phyloP scores from a whole-genome alignment of 345 rosid species.

The Eucalyptus polyanthemos region DNA sequence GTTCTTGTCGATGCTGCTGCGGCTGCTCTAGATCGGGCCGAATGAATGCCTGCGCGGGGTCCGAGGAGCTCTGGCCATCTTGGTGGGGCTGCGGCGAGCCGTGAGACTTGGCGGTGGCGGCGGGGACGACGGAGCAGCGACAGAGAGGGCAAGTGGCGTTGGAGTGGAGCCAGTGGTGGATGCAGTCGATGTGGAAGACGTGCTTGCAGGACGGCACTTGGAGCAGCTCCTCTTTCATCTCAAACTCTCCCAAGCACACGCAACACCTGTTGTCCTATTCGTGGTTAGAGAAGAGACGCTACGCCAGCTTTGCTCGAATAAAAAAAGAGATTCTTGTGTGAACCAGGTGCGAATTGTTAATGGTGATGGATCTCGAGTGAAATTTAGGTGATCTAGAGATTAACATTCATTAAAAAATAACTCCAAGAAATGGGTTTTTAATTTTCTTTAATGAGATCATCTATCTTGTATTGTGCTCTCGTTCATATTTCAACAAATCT shows the following conservation, averaged over 20 bases:
- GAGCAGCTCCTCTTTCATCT: constrained; percentile 71
- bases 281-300: neutral
- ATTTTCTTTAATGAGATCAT: neutral
- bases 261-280: constrained; percentile 43
- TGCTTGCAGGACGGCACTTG: constrained; percentile 86
- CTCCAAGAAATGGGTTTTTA: neutral
- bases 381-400: neutral
- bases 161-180: constrained; percentile 71
- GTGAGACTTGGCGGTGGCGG: constrained; percentile 11
- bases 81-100: neutral
- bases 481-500: neutral
- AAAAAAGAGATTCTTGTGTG: neutral
- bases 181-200: constrained; percentile 81
- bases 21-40: neutral
- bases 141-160: constrained; percentile 92
- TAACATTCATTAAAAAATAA: neutral
- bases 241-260: constrained; percentile 90
- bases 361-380: neutral
- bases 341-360: neutral
- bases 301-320: neutral
- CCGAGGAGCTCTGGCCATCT: neutral
- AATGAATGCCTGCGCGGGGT: neutral
- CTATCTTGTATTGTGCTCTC: neutral
- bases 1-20: neutral
- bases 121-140: constrained; percentile 42